A percentile compares a stretch with the other conserved stretches of the same genome.
These are phyloP conservation scores for Herpetomonas samuelpessoai DNA, from an alignment of 208 protist species.

Conservation along the genomic window DNA sequence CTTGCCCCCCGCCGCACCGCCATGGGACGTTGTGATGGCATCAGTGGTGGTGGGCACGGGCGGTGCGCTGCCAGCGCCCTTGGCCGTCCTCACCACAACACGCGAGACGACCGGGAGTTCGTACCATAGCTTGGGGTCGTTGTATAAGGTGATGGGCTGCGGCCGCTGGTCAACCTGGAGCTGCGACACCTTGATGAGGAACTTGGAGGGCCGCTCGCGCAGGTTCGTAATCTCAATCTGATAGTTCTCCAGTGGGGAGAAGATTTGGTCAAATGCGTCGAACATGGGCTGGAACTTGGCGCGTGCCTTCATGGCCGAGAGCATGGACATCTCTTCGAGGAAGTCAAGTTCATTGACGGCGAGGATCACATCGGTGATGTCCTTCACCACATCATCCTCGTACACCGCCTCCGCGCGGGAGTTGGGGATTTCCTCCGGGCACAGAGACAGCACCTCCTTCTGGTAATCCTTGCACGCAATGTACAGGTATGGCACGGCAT, in stretches of 20 bases:
- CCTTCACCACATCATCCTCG: conserved; percentile 83
- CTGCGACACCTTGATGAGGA: conserved; percentile 65
- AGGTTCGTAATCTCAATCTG: conserved; percentile 74
- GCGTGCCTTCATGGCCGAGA: conserved; percentile 69
- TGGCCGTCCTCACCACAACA: conserved; percentile 23
- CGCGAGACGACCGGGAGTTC: conserved; percentile 64
- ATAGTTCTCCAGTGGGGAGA: conserved; percentile 81
- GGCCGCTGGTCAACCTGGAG: conserved; percentile 68
- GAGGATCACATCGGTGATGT: conserved; percentile 81
- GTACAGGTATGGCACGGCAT: conserved; percentile 80
- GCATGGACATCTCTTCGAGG: conserved; percentile 63
- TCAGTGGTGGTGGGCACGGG: too few species aligned
- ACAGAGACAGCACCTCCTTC: conserved; percentile 74
- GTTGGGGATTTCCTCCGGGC: conserved; percentile 85
- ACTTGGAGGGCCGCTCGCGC: conserved; percentile 53
- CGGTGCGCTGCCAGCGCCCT: too few species aligned
- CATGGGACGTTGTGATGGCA: too few species aligned
- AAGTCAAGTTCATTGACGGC: conserved; percentile 71
- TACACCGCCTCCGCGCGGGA: conserved; percentile 77
- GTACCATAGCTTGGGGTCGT: conserved; percentile 67
- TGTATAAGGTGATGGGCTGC: conserved; percentile 71
- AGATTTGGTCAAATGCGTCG: conserved; percentile 79
- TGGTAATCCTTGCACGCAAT: conserved; percentile 73
- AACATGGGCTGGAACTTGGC: conserved; percentile 77
- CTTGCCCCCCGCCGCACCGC: too few species aligned